Base-by-base conservation (phyloP, 768 basidiomycete species). In the Tricholoma furcatifolium region DNA sequence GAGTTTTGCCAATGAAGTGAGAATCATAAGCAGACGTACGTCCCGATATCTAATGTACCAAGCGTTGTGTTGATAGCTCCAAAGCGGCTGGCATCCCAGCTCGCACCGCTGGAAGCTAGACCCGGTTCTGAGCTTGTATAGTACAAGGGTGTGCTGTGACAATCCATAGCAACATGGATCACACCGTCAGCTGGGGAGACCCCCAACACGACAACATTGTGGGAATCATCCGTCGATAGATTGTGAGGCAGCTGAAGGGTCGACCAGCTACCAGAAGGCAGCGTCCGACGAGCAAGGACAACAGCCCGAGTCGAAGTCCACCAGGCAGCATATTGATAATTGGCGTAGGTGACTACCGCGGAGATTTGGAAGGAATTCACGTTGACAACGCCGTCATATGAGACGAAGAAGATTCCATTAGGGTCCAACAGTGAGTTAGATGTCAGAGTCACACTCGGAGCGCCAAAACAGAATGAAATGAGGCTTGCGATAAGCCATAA, bases 161-260 rank as follows among this genome's bases (percentile, higher is more conserved):
- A 76, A 54, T 78, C 77, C 65, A 78, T 55, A 0, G 75, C 75
- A 9, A 78, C 74, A 50, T 78, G 77, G 18, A 78, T 74, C 52
- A 68, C 72, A 8, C 74, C 75, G 56, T 78, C 77, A 6, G 65
- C 62, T 4, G 77, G 77, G 6, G 74, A 76, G 3, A 78, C 69
- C 5, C 77, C 75, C 1, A 78, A 60, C 0, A 70, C 66, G 43
- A 77, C 70, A 10, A 76, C 75, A 43, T 76, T 77, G 58, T 78
- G 77, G 1, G 74, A 76, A 51, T 78, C 74, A 47, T 52, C 66
- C 4, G 73, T 68, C 7, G 72, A 70, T 2, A 78, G 62, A 17
- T 68, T 69, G 55, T 76, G 74, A 0, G 73, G 74, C 4, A 78
- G 65, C 45, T 75, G 73, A 3, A 78, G 64, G 6, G 70, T 74